phyloP scores from a whole-genome alignment of 2,329 filamentous ascomycete genomes.

The Alternaria rosae region DNA sequence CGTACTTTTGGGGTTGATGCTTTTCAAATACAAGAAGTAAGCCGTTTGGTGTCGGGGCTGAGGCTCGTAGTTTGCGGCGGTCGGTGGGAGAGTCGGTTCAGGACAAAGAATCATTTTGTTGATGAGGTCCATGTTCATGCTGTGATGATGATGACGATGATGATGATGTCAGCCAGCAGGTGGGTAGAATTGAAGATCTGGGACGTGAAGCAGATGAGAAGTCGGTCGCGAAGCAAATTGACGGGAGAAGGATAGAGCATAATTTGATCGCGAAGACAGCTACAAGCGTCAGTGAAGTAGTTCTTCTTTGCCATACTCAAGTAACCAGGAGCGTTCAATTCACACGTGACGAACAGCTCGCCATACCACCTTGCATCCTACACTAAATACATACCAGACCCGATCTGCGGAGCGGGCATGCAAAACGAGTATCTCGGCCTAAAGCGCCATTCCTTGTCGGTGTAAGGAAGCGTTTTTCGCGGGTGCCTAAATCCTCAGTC shows the following conservation, averaged over 20 bases:
- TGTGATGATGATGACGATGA: not conserved
- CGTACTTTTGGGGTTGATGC: accelerated
- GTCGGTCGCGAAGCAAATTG: too few relatives aligned
- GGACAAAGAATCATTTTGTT: not conserved
- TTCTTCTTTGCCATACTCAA: not conserved
- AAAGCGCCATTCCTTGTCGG: not conserved
- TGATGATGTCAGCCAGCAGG: not conserved
- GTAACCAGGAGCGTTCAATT: not conserved
- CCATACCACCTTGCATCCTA: accelerated
- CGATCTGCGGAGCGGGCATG: too few relatives aligned
- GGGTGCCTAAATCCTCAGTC: not conserved
- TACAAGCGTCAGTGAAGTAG: not conserved
- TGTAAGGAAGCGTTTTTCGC: not conserved
- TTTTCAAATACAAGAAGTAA: not conserved
- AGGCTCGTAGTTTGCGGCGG: not conserved
- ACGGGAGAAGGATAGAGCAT: too few relatives aligned
- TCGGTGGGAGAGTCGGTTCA: not conserved
- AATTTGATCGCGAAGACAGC: too few relatives aligned
- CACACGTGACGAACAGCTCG: not conserved
- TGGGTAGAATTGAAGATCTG: not conserved
- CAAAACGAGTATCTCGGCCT: not conserved
- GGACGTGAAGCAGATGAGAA: not conserved
- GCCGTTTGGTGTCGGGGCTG: not conserved
- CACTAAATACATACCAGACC: not conserved
- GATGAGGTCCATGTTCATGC: not conserved